Percentiles rank a stretch among this genome's conserved stretches.
These are phyloP conservation scores for Urtica urens DNA, from an alignment of 306 rosid species.

Conservation along the genomic window DNA sequence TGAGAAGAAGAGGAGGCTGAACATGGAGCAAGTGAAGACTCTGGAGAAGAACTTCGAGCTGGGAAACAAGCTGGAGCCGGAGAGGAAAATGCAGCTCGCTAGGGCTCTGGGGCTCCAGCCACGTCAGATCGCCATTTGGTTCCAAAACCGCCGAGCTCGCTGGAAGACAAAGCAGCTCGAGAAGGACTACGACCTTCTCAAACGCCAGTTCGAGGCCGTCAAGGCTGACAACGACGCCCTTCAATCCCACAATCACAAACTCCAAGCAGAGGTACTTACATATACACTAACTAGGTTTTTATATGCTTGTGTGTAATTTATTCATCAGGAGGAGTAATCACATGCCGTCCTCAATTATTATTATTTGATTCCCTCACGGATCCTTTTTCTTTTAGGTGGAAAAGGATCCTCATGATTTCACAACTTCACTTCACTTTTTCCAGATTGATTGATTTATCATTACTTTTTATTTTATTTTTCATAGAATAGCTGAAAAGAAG, in stretches of 20 bases:
- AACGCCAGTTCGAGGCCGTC: slow-evolving; percentile 62
- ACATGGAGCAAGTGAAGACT: slow-evolving; percentile 82
- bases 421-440: too few species aligned
- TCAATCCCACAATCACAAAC: slow-evolving; percentile 68
- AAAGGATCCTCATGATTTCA: slow-evolving; percentile 25
- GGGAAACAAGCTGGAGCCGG: slow-evolving; percentile 92
- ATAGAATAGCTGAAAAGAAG: too few species aligned
- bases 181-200: slow-evolving; percentile 81
- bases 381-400: slow-evolving; percentile 25
- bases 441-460: slow-evolving; percentile 29
- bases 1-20: slow-evolving; percentile 87
- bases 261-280: slow-evolving; percentile 66
- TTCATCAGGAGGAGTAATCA: too few species aligned
- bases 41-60: slow-evolving; percentile 92
- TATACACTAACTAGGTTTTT: neutral
- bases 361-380: too few species aligned
- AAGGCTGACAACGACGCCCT: slow-evolving; percentile 69
- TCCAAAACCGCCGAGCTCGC: slow-evolving; percentile 88
- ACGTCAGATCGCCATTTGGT: slow-evolving; percentile 88
- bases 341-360: too few species aligned
- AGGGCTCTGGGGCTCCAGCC: slow-evolving; percentile 85
- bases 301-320: neutral
- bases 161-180: slow-evolving; percentile 95
- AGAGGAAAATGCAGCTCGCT: slow-evolving; percentile 90
- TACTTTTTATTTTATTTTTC: slow-evolving; percentile 15